Evolutionary conservation across 2,329 filamentous ascomycete genomes (phyloP).

Genomic region (Cryphonectria parasitica): DNA sequence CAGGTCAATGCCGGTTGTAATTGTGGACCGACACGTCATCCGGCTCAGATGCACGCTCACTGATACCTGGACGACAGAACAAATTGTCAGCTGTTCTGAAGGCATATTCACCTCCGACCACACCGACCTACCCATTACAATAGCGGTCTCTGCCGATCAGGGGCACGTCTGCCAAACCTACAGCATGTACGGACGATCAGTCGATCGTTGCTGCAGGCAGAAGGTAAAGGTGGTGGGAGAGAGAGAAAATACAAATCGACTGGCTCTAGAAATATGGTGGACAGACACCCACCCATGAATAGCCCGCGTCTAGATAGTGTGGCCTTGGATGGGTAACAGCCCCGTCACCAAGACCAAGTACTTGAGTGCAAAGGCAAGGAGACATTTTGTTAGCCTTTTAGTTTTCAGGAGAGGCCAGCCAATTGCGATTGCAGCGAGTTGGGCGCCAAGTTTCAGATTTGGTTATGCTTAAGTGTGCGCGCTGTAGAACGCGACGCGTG

Average conservation of each 20-base stretch:
- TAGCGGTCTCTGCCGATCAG: conserved; percentile 5
- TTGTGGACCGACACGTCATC: neutral
- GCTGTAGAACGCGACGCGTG: neutral
- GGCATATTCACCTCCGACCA: conserved; percentile 2
- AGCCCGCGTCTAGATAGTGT: neutral
- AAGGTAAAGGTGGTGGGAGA: neutral
- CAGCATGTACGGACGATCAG: neutral
- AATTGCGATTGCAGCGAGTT: neutral
- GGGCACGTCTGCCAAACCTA: neutral
- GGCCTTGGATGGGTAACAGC: neutral
- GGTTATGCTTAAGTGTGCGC: conserved; percentile 1
- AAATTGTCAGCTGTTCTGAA: neutral
- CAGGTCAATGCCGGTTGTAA: neutral
- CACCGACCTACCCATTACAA: conserved; percentile 14
- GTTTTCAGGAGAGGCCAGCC: neutral
- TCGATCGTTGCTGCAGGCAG: conserved; percentile 7
- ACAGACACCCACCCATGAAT: neutral
- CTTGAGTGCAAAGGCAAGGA: neutral
- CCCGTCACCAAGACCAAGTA: too few species aligned
- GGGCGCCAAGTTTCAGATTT: neutral
- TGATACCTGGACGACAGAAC: neutral
- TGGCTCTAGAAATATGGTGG: conserved; percentile 2
- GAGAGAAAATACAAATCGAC: neutral
- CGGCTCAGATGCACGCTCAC: conserved; percentile 3
- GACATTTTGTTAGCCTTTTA: neutral